Conservation (phyloP, 169 alveolate species). For the Condylostoma magnum region DNA sequence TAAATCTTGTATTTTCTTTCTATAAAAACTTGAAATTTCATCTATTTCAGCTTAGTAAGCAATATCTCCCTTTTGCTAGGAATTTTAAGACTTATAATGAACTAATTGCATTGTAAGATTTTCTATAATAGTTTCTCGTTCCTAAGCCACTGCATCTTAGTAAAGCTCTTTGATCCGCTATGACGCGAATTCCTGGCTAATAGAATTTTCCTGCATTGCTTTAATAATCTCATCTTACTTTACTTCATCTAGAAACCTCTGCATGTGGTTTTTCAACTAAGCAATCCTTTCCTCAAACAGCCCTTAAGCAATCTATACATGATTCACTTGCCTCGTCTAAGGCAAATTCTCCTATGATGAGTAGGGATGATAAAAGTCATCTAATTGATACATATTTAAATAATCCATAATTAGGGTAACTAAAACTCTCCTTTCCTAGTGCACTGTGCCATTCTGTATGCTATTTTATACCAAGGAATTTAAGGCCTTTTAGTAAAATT, state of each 20-base stretch:
- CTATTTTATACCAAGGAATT: too few species aligned
- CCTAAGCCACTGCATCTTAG: not conserved
- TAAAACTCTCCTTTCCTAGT: too few species aligned
- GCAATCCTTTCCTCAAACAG: slow-evolving; percentile 13
- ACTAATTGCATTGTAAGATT: not conserved
- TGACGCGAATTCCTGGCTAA: slow-evolving; percentile 6
- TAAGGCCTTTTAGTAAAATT: too few species aligned
- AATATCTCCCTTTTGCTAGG: not conserved
- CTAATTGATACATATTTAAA: too few species aligned
- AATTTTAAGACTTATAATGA: not conserved
- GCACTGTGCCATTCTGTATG: too few species aligned
- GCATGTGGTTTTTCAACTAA: not conserved
- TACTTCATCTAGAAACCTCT: slow-evolving; percentile 6
- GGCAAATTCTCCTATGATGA: too few species aligned
- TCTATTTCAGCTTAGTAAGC: not conserved
- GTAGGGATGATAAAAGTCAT: too few species aligned
- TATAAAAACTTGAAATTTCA: not conserved
- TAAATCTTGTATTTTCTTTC: too few species aligned
- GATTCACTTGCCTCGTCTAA: too few species aligned
- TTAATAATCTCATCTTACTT: slow-evolving; percentile 15
- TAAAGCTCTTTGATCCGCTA: slow-evolving; percentile 20
- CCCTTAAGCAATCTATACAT: too few species aligned
- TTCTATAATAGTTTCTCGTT: slow-evolving; percentile 25
- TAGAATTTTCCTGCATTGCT: slow-evolving; percentile 23
- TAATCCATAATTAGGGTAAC: too few species aligned